A percentile compares a stretch with the other conserved stretches of the same genome.
Conservation (phyloP, 306 rosid genomes). For the Vigna hirtella region DNA sequence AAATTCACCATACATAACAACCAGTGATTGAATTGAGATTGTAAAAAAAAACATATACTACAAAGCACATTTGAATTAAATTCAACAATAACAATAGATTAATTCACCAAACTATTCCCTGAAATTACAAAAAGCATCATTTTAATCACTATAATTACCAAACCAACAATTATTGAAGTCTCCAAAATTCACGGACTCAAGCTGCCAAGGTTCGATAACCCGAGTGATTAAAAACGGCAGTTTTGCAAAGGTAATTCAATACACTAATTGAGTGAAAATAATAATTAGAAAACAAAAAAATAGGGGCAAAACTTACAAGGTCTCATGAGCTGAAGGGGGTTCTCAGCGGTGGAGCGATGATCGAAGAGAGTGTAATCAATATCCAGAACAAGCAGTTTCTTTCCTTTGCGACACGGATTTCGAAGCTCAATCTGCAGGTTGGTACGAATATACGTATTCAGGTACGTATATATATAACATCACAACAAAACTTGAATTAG, state of each 20-base stretch:
- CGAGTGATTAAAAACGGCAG: neutral
- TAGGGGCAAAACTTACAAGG: slow-evolving; percentile 59
- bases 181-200: neutral
- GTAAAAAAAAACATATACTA: neutral
- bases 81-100: neutral
- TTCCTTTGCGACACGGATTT: slow-evolving; percentile 89
- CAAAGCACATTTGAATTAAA: neutral
- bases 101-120: neutral
- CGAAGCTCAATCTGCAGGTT: slow-evolving; percentile 62
- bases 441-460: no score
- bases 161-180: neutral
- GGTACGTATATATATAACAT: neutral
- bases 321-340: slow-evolving; percentile 93
- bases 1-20: neutral
- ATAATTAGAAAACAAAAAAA: neutral
- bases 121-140: neutral
- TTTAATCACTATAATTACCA: neutral
- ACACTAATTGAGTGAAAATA: neutral
- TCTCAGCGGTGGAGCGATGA: slow-evolving; percentile 96
- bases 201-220: neutral
- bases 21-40: neutral
- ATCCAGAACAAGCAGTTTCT: slow-evolving; percentile 94
- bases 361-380: slow-evolving; percentile 96
- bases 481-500: neutral
- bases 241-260: neutral